A percentile compares a stretch with the other conserved stretches of the same genome.
Evolutionary conservation across 2,329 filamentous ascomycete species (phyloP).

Genomic region (Colletotrichum sp.): DNA sequence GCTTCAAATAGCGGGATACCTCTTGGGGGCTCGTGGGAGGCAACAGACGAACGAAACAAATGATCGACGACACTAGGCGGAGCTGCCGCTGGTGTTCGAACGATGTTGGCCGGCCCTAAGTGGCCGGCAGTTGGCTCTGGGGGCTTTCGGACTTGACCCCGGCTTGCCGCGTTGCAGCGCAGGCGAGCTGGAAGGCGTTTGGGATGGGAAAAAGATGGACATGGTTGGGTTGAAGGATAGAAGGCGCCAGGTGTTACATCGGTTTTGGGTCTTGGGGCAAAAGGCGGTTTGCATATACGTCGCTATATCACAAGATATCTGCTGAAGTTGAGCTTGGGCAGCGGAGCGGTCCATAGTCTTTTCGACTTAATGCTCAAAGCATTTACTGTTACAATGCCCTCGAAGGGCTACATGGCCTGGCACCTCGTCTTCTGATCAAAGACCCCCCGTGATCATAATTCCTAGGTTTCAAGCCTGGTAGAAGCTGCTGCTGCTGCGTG

Average conservation of each 20-base stretch:
- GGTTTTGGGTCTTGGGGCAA: background rate
- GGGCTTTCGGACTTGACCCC: background rate
- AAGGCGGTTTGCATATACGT: conserved; percentile 11
- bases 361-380: background rate
- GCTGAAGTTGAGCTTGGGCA: background rate
- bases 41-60: background rate
- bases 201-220: background rate
- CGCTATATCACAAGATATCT: background rate
- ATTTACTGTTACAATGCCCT: background rate
- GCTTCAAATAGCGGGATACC: conserved; percentile 2
- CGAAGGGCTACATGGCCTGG: background rate
- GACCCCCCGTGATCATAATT: background rate
- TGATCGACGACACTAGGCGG: background rate
- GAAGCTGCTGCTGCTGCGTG: background rate
- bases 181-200: conserved; percentile 10
- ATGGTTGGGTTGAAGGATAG: background rate
- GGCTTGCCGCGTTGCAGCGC: background rate
- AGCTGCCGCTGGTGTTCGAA: background rate
- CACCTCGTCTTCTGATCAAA: background rate
- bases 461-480: no score
- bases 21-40: background rate
- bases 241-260: conserved; percentile 9
- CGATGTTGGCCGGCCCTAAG: background rate
- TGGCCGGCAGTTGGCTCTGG: conserved; percentile 9
- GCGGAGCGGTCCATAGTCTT: background rate